A percentile compares a stretch with the other conserved stretches of the same genome.
These are phyloP conservation scores for Sphagnum tenellum DNA, from an alignment of 225 moss, liverwort and hornwort genomes.

Conservation along the genomic window DNA sequence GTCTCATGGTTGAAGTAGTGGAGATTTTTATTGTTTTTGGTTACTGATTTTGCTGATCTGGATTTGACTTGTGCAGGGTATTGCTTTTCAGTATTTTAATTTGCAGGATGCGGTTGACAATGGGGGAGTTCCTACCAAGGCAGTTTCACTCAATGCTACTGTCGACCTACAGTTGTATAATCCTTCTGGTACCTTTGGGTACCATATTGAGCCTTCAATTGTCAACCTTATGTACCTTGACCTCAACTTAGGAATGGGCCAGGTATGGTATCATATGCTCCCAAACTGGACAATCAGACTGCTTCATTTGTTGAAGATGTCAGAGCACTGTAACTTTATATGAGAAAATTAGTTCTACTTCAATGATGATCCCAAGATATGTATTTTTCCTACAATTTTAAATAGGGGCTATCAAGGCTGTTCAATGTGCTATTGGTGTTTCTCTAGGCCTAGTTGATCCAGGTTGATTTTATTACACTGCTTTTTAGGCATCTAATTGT, in stretches of 20 bases:
- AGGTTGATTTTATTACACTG: neutral
- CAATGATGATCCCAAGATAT: too few species aligned
- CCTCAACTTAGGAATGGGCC: constrained; percentile 47
- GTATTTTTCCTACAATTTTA: too few species aligned
- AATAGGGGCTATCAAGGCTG: too few species aligned
- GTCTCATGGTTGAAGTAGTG: too few species aligned
- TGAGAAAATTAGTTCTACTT: too few species aligned
- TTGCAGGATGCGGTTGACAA: constrained; percentile 57
- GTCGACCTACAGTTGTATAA: constrained; percentile 45
- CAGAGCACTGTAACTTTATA: too few species aligned
- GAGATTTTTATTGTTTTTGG: too few species aligned
- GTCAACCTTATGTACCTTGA: constrained; percentile 47
- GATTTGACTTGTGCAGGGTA: constrained; percentile 27
- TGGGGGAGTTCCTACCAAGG: constrained; percentile 71
- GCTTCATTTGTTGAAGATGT: too few species aligned
- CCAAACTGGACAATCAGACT: too few species aligned
- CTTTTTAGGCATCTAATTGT: neutral
- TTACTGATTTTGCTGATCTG: too few species aligned
- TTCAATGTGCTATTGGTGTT: too few species aligned
- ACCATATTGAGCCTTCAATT: constrained; percentile 46
- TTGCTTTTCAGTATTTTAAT: constrained; percentile 49
- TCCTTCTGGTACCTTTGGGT: constrained; percentile 71
- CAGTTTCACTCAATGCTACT: constrained; percentile 48
- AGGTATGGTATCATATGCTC: constrained; percentile 25
- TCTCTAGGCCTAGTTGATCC: neutral